Percentiles rank a stretch among this genome's conserved stretches.
Evolutionary conservation across 2,329 filamentous ascomycete species (phyloP).

Genomic region (Colletotrichum noveboracense): DNA sequence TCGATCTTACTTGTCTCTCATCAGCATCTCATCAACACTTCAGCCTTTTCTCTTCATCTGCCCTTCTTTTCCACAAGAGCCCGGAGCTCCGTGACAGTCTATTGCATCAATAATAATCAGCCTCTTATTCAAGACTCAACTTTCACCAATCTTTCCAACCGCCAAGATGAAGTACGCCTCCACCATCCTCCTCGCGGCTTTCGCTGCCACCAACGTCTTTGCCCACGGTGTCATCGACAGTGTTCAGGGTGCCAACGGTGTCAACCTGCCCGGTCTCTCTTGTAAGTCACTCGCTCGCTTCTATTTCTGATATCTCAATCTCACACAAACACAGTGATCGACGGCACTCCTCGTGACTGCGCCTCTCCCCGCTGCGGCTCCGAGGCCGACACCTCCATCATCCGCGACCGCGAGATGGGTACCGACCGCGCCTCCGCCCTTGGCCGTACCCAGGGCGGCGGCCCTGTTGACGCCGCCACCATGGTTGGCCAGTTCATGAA

Average conservation of each 20-base stretch:
- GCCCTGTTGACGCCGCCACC: slow-evolving; percentile 60
- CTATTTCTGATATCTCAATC: not conserved
- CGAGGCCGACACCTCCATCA: slow-evolving; percentile 72
- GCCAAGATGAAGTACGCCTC: slow-evolving; percentile 22
- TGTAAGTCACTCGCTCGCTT: not conserved
- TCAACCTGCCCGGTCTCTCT: slow-evolving; percentile 63
- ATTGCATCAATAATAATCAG: not conserved
- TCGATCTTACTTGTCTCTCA: not conserved
- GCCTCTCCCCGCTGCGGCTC: slow-evolving; percentile 64
- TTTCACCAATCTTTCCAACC: slow-evolving; percentile 14
- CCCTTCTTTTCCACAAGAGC: slow-evolving; percentile 20
- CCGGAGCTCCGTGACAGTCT: slow-evolving; percentile 16
- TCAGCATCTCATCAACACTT: slow-evolving; percentile 18
- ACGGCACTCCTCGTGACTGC: slow-evolving; percentile 73
- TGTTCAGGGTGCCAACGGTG: slow-evolving; percentile 64
- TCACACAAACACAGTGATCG: slow-evolving; percentile 48
- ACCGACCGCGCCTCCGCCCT: slow-evolving; percentile 58
- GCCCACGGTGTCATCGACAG: slow-evolving; percentile 64
- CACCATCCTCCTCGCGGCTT: slow-evolving; percentile 43
- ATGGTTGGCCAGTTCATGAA: slow-evolving; percentile 67
- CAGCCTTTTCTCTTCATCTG: slow-evolving; percentile 13
- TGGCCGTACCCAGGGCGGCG: slow-evolving; percentile 66
- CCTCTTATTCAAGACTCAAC: not conserved
- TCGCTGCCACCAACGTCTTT: slow-evolving; percentile 47
- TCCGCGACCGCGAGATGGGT: slow-evolving; percentile 63